Conservation (phyloP, 805 yeast genomes). For the Candida piceae region DNA sequence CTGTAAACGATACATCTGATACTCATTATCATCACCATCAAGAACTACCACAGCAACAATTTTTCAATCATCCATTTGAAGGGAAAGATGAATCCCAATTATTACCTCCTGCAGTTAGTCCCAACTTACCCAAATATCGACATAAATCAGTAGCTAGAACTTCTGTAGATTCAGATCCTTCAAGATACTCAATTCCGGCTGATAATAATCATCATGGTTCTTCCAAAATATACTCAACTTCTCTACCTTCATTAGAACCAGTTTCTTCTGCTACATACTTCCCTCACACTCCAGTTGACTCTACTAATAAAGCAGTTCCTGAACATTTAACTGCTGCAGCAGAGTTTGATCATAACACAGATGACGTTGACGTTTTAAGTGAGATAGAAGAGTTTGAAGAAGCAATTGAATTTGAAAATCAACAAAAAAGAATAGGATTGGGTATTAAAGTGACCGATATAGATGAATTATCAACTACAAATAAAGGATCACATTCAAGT, state of each 20-base stretch:
- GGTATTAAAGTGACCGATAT: background rate
- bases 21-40: too few relatives aligned
- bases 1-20: too few relatives aligned
- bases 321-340: constrained; percentile 47
- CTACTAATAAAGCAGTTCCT: constrained; percentile 14
- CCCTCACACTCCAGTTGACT: constrained; percentile 51
- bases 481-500: background rate
- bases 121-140: too few relatives aligned
- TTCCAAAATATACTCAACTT: constrained; percentile 3
- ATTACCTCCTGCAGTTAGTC: too few relatives aligned
- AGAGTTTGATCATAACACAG: constrained; percentile 37
- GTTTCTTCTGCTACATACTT: constrained; percentile 67
- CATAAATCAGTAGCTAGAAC: too few relatives aligned
- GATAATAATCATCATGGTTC: constrained; percentile 1
- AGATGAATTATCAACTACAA: background rate
- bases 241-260: constrained; percentile 42
- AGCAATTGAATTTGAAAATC: constrained; percentile 16
- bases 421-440: constrained; percentile 2
- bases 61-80: too few relatives aligned
- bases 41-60: too few relatives aligned
- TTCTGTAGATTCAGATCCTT: too few relatives aligned
- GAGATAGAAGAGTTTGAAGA: constrained; percentile 24
- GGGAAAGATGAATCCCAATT: too few relatives aligned
- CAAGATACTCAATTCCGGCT: background rate
- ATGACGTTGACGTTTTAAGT: constrained; percentile 17